Evolutionary conservation across 352 stramenopile species (phyloP).

Genomic region (Pseudoperonospora humuli): DNA sequence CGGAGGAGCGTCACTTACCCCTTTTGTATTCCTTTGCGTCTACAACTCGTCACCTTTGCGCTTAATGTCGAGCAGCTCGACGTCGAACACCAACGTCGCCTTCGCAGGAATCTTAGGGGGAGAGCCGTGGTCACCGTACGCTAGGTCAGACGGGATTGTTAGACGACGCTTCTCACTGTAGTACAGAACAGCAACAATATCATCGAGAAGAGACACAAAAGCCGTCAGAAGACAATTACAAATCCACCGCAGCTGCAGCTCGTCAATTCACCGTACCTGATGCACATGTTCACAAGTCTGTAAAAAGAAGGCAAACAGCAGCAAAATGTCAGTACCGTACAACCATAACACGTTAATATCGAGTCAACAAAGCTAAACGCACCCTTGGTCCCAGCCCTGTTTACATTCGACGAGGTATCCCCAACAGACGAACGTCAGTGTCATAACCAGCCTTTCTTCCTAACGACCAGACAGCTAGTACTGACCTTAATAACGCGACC

Average conservation of each 20-base stretch:
- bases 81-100: conserved; percentile 94
- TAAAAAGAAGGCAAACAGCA: conserved; percentile 8
- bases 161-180: conserved; percentile 80
- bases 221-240: background rate
- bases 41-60: conserved; percentile 54
- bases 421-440: conserved; percentile 3
- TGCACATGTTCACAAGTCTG: conserved; percentile 82
- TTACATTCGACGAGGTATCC: conserved; percentile 2
- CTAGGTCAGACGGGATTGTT: conserved; percentile 84
- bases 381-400: conserved; percentile 82
- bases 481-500: conserved; percentile 92
- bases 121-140: conserved; percentile 90
- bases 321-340: conserved; percentile 1
- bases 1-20: too few species aligned
- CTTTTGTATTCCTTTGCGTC: background rate
- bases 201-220: background rate
- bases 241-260: background rate
- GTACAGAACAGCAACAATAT: background rate
- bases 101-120: conserved; percentile 90
- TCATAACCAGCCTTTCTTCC: background rate
- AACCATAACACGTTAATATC: background rate
- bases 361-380: conserved; percentile 11
- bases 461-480: background rate
- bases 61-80: conserved; percentile 95
- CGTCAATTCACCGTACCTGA: conserved; percentile 48